Evolutionary conservation across 2,329 filamentous ascomycete species (phyloP).

Genomic region (Sclerotinia sclerotiorum): DNA sequence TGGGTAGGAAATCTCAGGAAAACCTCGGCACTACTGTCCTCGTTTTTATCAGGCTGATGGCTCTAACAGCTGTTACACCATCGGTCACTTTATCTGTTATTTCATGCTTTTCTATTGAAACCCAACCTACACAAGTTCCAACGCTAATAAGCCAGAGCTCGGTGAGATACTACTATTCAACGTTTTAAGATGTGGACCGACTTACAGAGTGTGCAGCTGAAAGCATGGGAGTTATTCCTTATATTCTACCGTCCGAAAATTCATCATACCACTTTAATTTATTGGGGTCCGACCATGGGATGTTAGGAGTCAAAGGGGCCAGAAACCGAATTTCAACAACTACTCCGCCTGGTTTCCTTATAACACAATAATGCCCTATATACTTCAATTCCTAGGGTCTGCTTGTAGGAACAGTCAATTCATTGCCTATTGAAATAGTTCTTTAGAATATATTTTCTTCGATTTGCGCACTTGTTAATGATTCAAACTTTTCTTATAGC

Average conservation of each 20-base stretch:
- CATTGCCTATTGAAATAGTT: neutral
- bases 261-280: neutral
- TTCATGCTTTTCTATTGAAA: neutral
- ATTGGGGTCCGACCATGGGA: neutral
- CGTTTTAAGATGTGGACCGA: neutral
- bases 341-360: neutral
- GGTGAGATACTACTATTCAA: neutral
- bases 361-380: neutral
- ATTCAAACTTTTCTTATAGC: too few relatives aligned
- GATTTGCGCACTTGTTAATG: neutral
- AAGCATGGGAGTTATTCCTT: neutral
- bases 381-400: too few relatives aligned
- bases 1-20: neutral
- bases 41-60: neutral
- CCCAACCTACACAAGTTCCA: neutral
- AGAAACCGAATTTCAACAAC: neutral
- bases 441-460: neutral
- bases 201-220: neutral
- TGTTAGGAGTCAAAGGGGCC: neutral
- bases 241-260: neutral
- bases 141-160: neutral
- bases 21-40: neutral
- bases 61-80: slow-evolving; percentile 6
- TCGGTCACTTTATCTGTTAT: slow-evolving; percentile 20
- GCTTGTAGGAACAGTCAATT: neutral